Percentiles rank a stretch among this genome's conserved stretches.
Evolutionary conservation across 257 asterid genomes (phyloP).

Genomic region (Coffea eugenioides): DNA sequence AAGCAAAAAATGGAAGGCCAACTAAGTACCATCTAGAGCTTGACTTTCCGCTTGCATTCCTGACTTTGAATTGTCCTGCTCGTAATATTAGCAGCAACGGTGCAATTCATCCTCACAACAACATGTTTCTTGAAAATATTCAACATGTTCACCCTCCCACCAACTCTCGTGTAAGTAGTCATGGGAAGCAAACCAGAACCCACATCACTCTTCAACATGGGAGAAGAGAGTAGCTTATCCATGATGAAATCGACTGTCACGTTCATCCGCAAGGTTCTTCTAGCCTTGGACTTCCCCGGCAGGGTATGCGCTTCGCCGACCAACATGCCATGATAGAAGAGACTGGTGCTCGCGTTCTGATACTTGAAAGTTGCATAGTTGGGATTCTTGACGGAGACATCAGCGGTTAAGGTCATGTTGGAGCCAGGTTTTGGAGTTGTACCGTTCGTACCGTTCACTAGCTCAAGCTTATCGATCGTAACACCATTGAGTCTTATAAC

Average conservation of each 20-base stretch:
- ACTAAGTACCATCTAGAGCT: conserved; percentile 30
- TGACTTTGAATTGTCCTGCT: conserved; percentile 50
- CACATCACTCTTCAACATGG: conserved; percentile 47
- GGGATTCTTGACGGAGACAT: conserved; percentile 75
- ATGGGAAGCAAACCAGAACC: conserved; percentile 45
- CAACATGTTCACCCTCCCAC: conserved; percentile 60
- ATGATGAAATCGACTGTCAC: conserved; percentile 58
- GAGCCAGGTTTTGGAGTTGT: conserved; percentile 53
- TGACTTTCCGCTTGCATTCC: conserved; percentile 56
- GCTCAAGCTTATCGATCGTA: conserved; percentile 34
- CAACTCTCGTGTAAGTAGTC: conserved; percentile 53
- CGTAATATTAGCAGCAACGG: conserved; percentile 44
- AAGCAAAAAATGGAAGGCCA: background rate
- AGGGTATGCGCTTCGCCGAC: conserved; percentile 84
- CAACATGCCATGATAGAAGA: conserved; percentile 50
- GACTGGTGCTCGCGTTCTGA: conserved; percentile 57
- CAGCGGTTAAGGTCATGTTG: conserved; percentile 64
- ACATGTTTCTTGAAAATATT: conserved; percentile 46
- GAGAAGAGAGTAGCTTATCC: conserved; percentile 45
- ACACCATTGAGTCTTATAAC: conserved; percentile 51
- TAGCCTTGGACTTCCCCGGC: conserved; percentile 65
- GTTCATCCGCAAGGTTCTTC: conserved; percentile 73
- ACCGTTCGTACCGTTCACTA: conserved; percentile 26
- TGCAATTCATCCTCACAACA: conserved; percentile 75
- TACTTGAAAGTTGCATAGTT: conserved; percentile 66